A percentile compares a stretch with the other conserved stretches of the same genome.
phyloP scores from a whole-genome alignment of 1,284 basidiomycete genomes.

The Blastosporella zonata region DNA sequence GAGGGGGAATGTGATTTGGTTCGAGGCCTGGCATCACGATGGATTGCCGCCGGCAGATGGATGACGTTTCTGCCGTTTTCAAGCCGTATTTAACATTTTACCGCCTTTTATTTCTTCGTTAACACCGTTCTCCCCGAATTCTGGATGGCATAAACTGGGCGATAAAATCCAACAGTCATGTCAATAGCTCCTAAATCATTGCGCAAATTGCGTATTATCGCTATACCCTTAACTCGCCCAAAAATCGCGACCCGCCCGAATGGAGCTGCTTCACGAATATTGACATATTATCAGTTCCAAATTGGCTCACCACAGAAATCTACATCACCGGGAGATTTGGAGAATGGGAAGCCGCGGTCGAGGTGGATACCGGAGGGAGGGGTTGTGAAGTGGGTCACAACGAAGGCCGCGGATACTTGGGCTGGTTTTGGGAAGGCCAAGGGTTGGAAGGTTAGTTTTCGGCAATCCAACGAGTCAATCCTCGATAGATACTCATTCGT shows the following conservation, averaged over 20 bases:
- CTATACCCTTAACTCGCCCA: constrained; percentile 25
- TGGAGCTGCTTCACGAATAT: constrained; percentile 19
- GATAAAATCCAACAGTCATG: constrained; percentile 12
- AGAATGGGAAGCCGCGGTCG: constrained; percentile 8
- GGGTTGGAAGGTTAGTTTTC: constrained; percentile 60
- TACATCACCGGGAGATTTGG: constrained; percentile 5
- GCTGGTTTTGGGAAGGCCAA: constrained; percentile 62
- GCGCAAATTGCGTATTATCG: constrained; percentile 25
- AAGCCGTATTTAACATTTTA: background rate
- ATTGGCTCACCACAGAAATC: constrained; percentile 21
- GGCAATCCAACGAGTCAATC: background rate
- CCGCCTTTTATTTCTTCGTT: background rate
- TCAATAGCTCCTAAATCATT: constrained; percentile 19
- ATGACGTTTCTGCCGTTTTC: background rate
- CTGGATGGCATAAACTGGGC: background rate
- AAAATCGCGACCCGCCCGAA: constrained; percentile 7
- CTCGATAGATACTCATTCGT: background rate
- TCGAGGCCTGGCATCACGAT: background rate
- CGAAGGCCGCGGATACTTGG: constrained; percentile 58
- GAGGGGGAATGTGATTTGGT: background rate
- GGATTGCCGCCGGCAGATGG: background rate
- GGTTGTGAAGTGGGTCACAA: constrained; percentile 40
- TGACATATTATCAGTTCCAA: constrained; percentile 47
- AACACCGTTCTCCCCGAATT: background rate
- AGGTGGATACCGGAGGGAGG: constrained; percentile 37